Evolutionary conservation across 1,284 basidiomycete species (phyloP).

Genomic region (Trichosporon inkin): DNA sequence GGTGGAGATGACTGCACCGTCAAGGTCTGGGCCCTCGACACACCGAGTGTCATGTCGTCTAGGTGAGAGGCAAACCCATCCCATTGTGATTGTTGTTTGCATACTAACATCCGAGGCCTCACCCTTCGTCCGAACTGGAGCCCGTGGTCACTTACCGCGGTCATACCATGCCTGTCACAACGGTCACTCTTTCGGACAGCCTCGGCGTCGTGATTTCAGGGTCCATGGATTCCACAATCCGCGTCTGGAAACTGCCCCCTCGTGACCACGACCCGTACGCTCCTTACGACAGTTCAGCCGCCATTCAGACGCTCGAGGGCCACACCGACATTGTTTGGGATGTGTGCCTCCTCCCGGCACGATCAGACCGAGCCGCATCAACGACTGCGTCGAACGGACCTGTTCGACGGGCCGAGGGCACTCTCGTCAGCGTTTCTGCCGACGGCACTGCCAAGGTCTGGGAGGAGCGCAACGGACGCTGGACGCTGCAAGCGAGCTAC

Average conservation of each 20-base stretch:
- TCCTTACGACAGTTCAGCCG: conserved; percentile 73
- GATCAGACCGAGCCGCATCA: conserved; percentile 1
- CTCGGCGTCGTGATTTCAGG: conserved; percentile 80
- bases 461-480: conserved; percentile 53
- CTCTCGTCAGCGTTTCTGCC: conserved; percentile 81
- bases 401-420: conserved; percentile 43
- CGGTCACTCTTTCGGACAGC: conserved; percentile 73
- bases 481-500: conserved; percentile 30
- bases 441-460: conserved; percentile 92
- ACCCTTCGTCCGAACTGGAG: conserved; percentile 64
- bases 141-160: conserved; percentile 88
- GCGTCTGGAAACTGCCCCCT: conserved; percentile 78
- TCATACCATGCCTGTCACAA: conserved; percentile 87
- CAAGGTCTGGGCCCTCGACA: conserved; percentile 70
- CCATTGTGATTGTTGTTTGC: neutral
- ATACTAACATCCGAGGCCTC: neutral
- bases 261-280: conserved; percentile 71
- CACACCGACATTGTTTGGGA: conserved; percentile 97
- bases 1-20: conserved; percentile 93
- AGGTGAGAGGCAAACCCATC: conserved; percentile 29
- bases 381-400: neutral
- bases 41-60: conserved; percentile 29
- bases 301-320: conserved; percentile 76
- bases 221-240: conserved; percentile 84
- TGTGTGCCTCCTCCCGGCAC: conserved; percentile 57